Evolutionary conservation across 192 early-diverging fungal genomes (phyloP).

Genomic region (Polychytrium aggregatum): DNA sequence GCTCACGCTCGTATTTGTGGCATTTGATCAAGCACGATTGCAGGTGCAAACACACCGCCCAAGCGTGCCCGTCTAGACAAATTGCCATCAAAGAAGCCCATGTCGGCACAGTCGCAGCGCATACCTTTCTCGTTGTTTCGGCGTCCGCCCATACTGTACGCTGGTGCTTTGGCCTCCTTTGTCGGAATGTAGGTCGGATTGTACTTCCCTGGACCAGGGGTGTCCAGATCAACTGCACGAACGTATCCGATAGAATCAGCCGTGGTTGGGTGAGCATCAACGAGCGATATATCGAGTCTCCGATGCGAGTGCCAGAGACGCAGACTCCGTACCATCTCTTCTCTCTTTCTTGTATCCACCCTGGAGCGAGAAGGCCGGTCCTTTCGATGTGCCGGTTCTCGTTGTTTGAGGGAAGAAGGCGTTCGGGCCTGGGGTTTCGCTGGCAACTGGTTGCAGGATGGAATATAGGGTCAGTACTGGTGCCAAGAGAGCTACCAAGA

Average conservation of each 20-base stretch:
- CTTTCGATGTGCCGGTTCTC: conserved; percentile 35
- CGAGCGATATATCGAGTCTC: too few species aligned
- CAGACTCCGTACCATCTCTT: too few species aligned
- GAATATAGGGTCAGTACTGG: too few species aligned
- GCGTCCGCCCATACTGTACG: conserved; percentile 45
- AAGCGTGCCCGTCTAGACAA: too few species aligned
- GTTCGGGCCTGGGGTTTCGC: conserved; percentile 38
- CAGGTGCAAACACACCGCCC: too few species aligned
- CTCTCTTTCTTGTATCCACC: conserved; percentile 39
- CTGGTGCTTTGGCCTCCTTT: conserved; percentile 40
- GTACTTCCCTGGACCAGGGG: conserved; percentile 48
- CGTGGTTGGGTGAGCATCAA: too few species aligned
- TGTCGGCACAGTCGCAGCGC: neutral
- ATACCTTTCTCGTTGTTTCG: conserved; percentile 30
- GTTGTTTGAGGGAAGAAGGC: conserved; percentile 46
- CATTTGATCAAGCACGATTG: too few species aligned
- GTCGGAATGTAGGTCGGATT: conserved; percentile 36
- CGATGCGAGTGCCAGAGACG: too few species aligned
- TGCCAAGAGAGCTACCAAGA: too few species aligned
- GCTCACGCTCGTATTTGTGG: too few species aligned
- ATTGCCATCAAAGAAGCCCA: neutral
- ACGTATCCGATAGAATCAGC: too few species aligned
- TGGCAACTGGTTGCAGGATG: neutral
- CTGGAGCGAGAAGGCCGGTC: conserved; percentile 41
- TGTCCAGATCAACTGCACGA: too few species aligned